Evolutionary conservation across 2,329 filamentous ascomycete species (phyloP).

Genomic region (Colletotrichum gigasporum): DNA sequence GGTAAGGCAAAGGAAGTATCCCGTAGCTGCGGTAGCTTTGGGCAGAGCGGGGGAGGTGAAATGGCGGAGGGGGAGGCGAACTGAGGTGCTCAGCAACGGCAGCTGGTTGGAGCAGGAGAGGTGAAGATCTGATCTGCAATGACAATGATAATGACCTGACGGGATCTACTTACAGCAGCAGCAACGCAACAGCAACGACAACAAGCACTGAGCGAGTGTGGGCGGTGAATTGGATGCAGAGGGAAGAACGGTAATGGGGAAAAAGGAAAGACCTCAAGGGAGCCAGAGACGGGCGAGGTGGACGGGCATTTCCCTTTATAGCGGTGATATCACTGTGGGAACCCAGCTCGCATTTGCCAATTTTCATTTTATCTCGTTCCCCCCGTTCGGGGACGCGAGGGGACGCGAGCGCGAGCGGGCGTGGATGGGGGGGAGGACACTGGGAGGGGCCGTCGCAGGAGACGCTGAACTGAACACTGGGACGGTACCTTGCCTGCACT

Average conservation of each 20-base stretch:
- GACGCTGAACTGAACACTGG: no score
- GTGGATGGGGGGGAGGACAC: background rate
- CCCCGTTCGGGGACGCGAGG: conserved; percentile 18
- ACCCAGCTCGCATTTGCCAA: conserved; percentile 32
- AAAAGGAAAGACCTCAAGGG: conserved; percentile 4
- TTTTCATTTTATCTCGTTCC: conserved; percentile 31
- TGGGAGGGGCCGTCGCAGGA: background rate
- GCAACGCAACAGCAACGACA: conserved; percentile 14
- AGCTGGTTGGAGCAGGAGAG: conserved; percentile 11
- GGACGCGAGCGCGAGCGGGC: no score
- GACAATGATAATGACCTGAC: background rate
- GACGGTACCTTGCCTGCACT: conserved; percentile 6
- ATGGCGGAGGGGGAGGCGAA: conserved; percentile 7
- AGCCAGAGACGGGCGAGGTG: background rate
- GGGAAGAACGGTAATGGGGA: background rate
- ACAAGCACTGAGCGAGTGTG: conserved; percentile 18
- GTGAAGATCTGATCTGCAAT: conserved; percentile 26
- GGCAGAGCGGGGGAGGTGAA: background rate
- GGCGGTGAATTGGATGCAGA: background rate
- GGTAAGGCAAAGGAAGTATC: background rate
- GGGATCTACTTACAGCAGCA: conserved; percentile 23
- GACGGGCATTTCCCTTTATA: conserved; percentile 31
- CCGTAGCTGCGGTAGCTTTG: background rate
- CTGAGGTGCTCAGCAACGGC: conserved; percentile 4
- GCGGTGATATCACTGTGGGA: conserved; percentile 33